Percentiles rank a stretch among this genome's conserved stretches.
phyloP scores from a whole-genome alignment of 129 eudicot species.

The Chrysanthemum makinoi region DNA sequence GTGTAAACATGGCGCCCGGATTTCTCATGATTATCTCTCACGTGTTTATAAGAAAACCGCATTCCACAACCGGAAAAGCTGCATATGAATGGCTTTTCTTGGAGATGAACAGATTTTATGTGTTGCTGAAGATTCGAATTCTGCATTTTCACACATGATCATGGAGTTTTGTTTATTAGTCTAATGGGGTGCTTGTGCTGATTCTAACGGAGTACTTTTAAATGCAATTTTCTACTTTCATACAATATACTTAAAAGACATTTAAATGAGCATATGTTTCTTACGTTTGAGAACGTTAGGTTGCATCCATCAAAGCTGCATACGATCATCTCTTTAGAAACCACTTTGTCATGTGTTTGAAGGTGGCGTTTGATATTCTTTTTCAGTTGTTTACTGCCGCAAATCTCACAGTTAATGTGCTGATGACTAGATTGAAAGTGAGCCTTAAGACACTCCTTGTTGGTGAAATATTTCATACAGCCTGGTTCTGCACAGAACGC shows the following conservation, averaged over 20 bases:
- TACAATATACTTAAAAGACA: background rate
- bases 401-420: slow-evolving; percentile 62
- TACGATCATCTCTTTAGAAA: slow-evolving; percentile 35
- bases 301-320: slow-evolving; percentile 64
- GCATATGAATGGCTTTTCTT: slow-evolving; percentile 58
- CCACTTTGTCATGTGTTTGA: slow-evolving; percentile 47
- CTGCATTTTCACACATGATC: slow-evolving; percentile 30
- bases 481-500: slow-evolving; percentile 58
- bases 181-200: background rate
- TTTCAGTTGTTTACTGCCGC: slow-evolving; percentile 80
- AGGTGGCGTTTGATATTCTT: slow-evolving; percentile 84
- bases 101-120: slow-evolving; percentile 71
- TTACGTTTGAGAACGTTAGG: slow-evolving; percentile 68
- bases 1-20: slow-evolving; percentile 55
- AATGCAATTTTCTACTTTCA: background rate
- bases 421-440: slow-evolving; percentile 68
- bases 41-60: slow-evolving; percentile 85
- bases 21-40: slow-evolving; percentile 82
- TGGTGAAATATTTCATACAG: slow-evolving; percentile 73
- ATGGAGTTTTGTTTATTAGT: background rate
- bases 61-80: slow-evolving; percentile 59
- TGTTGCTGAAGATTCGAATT: slow-evolving; percentile 82
- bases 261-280: background rate
- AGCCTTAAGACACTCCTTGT: slow-evolving; percentile 57
- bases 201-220: no score